Evolutionary conservation across 768 basidiomycete genomes (phyloP).

Genomic region (Boletellus emodensis): DNA sequence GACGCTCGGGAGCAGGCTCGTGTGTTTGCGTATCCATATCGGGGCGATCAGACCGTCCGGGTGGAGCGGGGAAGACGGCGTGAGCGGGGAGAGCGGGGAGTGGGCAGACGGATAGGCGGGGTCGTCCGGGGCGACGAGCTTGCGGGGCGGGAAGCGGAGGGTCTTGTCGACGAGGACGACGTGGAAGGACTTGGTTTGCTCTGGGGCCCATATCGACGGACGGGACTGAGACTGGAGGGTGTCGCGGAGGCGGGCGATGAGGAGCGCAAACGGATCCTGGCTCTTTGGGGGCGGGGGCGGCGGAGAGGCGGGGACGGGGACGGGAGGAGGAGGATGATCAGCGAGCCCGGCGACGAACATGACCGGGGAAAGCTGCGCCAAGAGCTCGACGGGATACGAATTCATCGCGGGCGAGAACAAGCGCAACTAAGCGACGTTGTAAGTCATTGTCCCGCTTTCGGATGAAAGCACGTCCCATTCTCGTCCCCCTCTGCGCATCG

Average conservation of each 20-base stretch:
- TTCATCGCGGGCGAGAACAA: slow-evolving; percentile 54
- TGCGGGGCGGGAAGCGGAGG: slow-evolving; percentile 84
- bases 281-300: slow-evolving; percentile 30
- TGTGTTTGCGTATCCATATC: slow-evolving; percentile 97
- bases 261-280: slow-evolving; percentile 59
- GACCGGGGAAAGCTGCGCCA: slow-evolving; percentile 85
- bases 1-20: slow-evolving; percentile 84
- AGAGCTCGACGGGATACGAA: slow-evolving; percentile 85
- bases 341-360: slow-evolving; percentile 61
- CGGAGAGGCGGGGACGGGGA: slow-evolving; percentile 10
- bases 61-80: slow-evolving; percentile 81
- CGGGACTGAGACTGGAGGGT: slow-evolving; percentile 61
- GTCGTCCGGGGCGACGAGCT: slow-evolving; percentile 58
- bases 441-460: not conserved
- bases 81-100: slow-evolving; percentile 92
- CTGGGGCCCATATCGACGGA: slow-evolving; percentile 67
- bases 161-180: slow-evolving; percentile 81
- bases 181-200: slow-evolving; percentile 72
- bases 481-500: no score
- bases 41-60: slow-evolving; percentile 97
- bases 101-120: slow-evolving; percentile 57
- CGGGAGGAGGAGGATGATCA: slow-evolving; percentile 26
- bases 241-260: slow-evolving; percentile 62
- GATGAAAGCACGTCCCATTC: not conserved
- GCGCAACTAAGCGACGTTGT: not conserved